These are phyloP conservation scores for Cryphonectria nitschkei DNA, from an alignment of 2,329 filamentous ascomycete species.

Conservation along the genomic window DNA sequence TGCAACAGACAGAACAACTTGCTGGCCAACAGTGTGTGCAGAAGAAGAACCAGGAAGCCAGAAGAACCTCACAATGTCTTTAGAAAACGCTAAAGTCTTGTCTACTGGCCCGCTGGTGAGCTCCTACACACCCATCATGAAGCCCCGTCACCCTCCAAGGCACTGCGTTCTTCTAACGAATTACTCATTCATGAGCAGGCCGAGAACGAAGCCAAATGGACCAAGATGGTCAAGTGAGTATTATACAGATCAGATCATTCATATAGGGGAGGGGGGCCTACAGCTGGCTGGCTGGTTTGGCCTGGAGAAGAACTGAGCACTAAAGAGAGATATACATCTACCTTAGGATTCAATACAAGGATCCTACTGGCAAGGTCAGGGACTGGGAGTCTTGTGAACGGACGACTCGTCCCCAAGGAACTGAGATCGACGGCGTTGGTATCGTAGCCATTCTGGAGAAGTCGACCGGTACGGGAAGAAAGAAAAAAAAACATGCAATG, in stretches of 20 bases:
- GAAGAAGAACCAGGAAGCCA: background rate
- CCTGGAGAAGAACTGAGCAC: background rate
- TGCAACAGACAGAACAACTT: background rate
- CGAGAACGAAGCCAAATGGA: conserved; percentile 61
- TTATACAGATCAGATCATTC: background rate
- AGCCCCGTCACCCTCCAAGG: background rate
- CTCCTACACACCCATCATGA: conserved; percentile 3
- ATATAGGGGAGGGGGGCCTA: background rate
- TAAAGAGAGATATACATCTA: background rate
- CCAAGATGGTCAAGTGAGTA: conserved; percentile 59
- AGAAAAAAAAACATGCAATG: too few species aligned
- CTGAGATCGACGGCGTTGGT: conserved; percentile 72
- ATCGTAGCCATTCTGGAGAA: conserved; percentile 71
- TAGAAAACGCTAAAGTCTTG: conserved; percentile 47
- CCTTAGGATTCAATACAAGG: conserved; percentile 63
- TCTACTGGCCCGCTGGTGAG: conserved; percentile 51
- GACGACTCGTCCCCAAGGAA: conserved; percentile 64
- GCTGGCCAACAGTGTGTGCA: too few species aligned
- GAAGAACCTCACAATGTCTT: conserved; percentile 43
- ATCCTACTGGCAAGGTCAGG: conserved; percentile 60
- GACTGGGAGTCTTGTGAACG: conserved; percentile 76
- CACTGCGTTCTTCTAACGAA: background rate
- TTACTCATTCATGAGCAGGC: conserved; percentile 39
- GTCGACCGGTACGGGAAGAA: conserved; percentile 42
- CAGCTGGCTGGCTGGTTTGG: background rate